phyloP scores from a whole-genome alignment of 176 grass and related monocot genomes.

The Zea luxurians region DNA sequence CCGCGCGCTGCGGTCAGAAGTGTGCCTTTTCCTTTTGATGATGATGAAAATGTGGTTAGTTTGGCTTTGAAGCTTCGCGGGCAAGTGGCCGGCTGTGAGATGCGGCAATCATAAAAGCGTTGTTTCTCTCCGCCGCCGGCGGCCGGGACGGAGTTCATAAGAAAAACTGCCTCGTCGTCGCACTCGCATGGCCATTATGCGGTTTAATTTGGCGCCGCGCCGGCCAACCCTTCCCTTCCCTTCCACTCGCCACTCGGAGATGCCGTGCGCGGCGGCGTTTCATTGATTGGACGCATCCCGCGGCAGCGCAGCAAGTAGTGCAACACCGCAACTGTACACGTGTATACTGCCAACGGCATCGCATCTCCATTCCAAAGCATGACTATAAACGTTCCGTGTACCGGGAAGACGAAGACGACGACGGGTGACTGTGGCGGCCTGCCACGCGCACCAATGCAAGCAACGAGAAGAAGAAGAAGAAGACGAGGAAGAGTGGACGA shows the following conservation, averaged over 20 bases:
- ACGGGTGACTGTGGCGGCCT: too few species aligned
- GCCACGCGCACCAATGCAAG: too few species aligned
- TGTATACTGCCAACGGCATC: background rate
- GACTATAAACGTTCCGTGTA: too few species aligned
- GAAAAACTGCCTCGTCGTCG: background rate
- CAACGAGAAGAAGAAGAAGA: too few species aligned
- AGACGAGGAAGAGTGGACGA: too few species aligned
- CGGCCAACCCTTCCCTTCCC: background rate
- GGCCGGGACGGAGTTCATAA: background rate
- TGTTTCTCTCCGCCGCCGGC: background rate
- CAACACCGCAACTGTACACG: background rate
- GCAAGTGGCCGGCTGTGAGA: constrained; percentile 2
- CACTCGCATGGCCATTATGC: constrained; percentile 27
- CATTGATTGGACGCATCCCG: constrained; percentile 13
- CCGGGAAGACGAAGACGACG: too few species aligned
- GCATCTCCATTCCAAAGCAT: background rate
- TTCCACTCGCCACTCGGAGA: background rate
- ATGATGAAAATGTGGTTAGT: background rate
- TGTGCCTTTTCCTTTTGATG: too few species aligned
- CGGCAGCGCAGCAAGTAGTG: background rate
- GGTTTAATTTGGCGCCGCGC: constrained; percentile 28
- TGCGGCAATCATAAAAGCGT: constrained; percentile 22
- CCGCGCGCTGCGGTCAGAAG: background rate
- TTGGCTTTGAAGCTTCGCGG: constrained; percentile 27
- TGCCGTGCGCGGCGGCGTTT: background rate